Conservation (phyloP, 148 eudicot species). For the Vaccinium myrtillus region DNA sequence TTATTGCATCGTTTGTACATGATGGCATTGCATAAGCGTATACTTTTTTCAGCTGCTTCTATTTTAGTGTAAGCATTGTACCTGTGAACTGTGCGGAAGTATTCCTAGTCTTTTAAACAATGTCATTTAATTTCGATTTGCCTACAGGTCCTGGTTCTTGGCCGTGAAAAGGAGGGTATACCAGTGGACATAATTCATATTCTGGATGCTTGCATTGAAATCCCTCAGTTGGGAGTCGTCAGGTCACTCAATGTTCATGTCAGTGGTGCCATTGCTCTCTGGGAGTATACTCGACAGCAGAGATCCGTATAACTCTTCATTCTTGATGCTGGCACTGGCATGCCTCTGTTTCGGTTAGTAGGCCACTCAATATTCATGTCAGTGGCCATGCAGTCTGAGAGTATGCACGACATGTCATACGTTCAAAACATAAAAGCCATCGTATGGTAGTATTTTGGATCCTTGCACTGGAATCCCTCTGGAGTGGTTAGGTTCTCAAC, state of each 20-base stretch:
- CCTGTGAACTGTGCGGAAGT: background rate
- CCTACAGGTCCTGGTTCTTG: constrained; percentile 89
- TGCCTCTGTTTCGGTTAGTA: constrained; percentile 77
- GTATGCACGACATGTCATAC: constrained; percentile 57
- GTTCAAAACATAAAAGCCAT: background rate
- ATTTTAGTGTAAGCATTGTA: background rate
- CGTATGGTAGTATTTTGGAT: constrained; percentile 41
- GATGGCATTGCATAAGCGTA: background rate
- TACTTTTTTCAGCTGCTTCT: background rate
- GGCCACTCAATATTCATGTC: constrained; percentile 94
- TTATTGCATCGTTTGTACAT: background rate
- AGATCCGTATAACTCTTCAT: constrained; percentile 39
- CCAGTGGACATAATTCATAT: constrained; percentile 93
- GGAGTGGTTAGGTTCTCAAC: constrained; percentile 69
- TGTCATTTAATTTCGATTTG: background rate
- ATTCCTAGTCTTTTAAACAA: background rate
- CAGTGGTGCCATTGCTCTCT: constrained; percentile 94
- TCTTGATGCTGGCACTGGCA: constrained; percentile 49
- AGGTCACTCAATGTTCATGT: constrained; percentile 99
- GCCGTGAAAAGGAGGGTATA: constrained; percentile 96
- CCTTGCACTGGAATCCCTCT: constrained; percentile 84
- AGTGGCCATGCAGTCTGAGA: constrained; percentile 93
- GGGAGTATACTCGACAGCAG: constrained; percentile 99
- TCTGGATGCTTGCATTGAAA: constrained; percentile 92
- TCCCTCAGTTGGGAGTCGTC: constrained; percentile 93